Base-by-base conservation (phyloP, 2,329 filamentous ascomycete species). In the Exophiala mesophila region DNA sequence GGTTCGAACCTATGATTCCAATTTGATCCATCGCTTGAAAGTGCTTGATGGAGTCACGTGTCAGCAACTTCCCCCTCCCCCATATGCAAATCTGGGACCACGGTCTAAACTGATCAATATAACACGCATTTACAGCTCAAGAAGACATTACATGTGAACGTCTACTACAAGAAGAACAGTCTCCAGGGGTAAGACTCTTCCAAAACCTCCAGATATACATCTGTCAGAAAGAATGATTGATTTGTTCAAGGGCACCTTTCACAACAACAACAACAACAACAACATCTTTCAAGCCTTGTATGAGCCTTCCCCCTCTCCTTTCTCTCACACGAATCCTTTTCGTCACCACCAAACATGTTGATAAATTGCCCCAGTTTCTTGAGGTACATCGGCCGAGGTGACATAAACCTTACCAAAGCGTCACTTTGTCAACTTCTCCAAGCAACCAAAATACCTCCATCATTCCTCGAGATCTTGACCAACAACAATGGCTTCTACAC, bases 401-500 rank as follows among this genome's bases (percentile, higher is more conserved):
- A 33, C 12, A 17, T 41, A 12, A 24, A 18, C 6, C 17, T 41
- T 12, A 20, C 39, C 5, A 9, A 20, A 36, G n/a, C 15, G 5
- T 20, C 39, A 13, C 36, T 41, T 16, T 20, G 16, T 16, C 39
- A 41, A 18, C 31, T 41, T 15, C 39, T 41, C 10, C 13, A 41
- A 23, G 31, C 20, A n/a, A 35, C 30, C 12, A 17, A 36, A 8
- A 21, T 20, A 7, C 31, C 39, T 16, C 39, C 39, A n/a, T 36
- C 39, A 10, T 41, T 33, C 15, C 31, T 41, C 19, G 39, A 41
- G 17, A 31, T 36, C 6, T 24, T 41, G 12, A 24, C 20, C n/a
- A 36, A 36, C 31, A 41, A 41, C 15, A 41, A 41, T 35, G 39
- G 39, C 3, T 8, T 41, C 4, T 41, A 35, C 16, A 36, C 12